Conservation (phyloP, 2,329 filamentous ascomycete genomes). For the Esteya vermicola region DNA sequence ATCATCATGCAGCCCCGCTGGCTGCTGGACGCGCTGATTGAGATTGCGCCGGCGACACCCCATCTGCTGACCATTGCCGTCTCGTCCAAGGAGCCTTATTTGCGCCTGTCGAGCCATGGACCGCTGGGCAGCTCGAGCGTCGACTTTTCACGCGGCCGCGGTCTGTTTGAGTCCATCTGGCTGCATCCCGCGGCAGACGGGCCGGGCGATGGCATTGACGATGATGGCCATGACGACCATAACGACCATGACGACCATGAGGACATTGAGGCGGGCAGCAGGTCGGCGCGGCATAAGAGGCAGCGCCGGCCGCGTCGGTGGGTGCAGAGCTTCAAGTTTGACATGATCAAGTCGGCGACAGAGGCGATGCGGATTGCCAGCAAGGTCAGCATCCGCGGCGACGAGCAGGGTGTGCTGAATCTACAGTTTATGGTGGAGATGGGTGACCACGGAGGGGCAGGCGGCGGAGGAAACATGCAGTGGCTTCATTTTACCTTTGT, state of each 20-base stretch:
- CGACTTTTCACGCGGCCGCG: slow-evolving; percentile 48
- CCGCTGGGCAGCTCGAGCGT: slow-evolving; percentile 49
- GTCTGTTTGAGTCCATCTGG: slow-evolving; percentile 61
- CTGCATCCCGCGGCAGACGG: no score
- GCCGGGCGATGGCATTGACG: no score
- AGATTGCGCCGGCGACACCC: slow-evolving; percentile 58
- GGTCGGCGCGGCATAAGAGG: no score
- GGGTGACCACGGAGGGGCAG: slow-evolving; percentile 30
- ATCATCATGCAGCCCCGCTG: slow-evolving; percentile 79
- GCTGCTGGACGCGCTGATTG: slow-evolving; percentile 57
- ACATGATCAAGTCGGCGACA: slow-evolving; percentile 68
- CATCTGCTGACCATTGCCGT: slow-evolving; percentile 55
- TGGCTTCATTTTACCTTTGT: slow-evolving; percentile 79
- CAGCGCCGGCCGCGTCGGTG: no score
- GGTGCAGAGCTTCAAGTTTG: slow-evolving; percentile 72
- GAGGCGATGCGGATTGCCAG: slow-evolving; percentile 87
- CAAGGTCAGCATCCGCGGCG: slow-evolving; percentile 83
- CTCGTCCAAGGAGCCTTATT: slow-evolving; percentile 49
- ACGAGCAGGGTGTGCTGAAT: slow-evolving; percentile 80
- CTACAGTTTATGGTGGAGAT: slow-evolving; percentile 94
- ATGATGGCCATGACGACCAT: no score
- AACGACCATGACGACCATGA: no score
- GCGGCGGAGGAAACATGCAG: slow-evolving; percentile 27
- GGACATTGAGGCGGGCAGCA: no score
- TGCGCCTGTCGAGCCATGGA: slow-evolving; percentile 56